Base-by-base conservation (phyloP, 768 basidiomycete genomes). In the Pulveroboletus frians region DNA sequence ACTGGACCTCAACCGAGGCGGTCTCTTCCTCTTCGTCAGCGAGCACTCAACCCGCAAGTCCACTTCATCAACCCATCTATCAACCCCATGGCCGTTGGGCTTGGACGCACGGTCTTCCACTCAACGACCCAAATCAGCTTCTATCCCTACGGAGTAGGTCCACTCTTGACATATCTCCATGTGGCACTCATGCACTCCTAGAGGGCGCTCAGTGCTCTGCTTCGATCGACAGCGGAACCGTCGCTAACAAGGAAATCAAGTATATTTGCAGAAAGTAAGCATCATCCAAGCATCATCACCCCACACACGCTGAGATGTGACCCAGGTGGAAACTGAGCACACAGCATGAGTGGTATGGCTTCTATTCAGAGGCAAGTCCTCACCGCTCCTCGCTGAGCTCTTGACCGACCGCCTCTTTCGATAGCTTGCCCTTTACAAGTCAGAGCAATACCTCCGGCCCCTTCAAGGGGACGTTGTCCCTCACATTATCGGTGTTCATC, bases 391-490 rank as follows among this genome's bases (percentile, higher is more conserved):
- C 57, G 51, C 58, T 58, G 23, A 30, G 44, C 41, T 32, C 31
- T 39, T 9, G 23, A 30, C 45, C 15, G 26, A 56, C 13, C 37
- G n/a, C 51, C 53, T 27, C 39, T 50, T 38, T 49, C 32, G 39
- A 6, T 51, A 83, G 81, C 70, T 83, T 21, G 73, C 73, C 5
- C 60, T 84, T 1, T 80, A 78, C 66, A 75, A 76, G 32, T 69
- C 69, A 4, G 62, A 66, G 39, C 63, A 57, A 17, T 74, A 78
- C 51, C 74, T 83, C 39, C 69, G 68, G 34, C 58, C 73, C 1
- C 69, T 83, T 0, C 81, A 83, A 58, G 82, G 80, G 17, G 62
- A 63, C 14, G 68, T 78, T 2, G 73, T 83, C 4, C 80, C 83
- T 1, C 59, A 67, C 34, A 61, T 85, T 48, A 79, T 84, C 42